Evolutionary conservation across 305 asterid species (phyloP).

Genomic region (Fraxinus sp.): DNA sequence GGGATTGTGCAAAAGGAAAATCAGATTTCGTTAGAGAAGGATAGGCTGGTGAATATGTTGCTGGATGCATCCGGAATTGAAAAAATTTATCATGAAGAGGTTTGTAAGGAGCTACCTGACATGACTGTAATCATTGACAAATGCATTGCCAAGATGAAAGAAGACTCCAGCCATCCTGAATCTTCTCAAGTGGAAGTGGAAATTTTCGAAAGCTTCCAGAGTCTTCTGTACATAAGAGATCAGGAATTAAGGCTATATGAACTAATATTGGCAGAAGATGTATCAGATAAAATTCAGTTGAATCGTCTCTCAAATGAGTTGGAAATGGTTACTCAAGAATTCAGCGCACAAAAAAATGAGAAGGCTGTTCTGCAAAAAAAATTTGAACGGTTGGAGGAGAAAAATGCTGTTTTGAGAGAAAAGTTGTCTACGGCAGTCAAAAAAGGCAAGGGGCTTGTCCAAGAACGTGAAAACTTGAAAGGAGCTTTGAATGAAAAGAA

Average conservation of each 20-base stretch:
- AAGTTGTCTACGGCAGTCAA: conserved; percentile 93
- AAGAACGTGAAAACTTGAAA: conserved; percentile 85
- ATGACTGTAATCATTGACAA: conserved; percentile 39
- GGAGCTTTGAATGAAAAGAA: conserved; percentile 63
- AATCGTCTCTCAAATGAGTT: conserved; percentile 51
- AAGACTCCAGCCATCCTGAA: conserved; percentile 40
- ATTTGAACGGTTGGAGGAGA: conserved; percentile 75
- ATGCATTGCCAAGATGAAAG: conserved; percentile 69
- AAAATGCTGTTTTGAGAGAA: conserved; percentile 70
- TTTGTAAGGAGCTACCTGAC: conserved; percentile 43
- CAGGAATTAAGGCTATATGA: conserved; percentile 60
- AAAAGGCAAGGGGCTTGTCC: conserved; percentile 95
- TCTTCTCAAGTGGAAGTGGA: conserved; percentile 44
- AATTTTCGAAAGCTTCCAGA: conserved; percentile 52
- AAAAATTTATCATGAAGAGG: conserved; percentile 35
- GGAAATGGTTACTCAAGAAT: conserved; percentile 47
- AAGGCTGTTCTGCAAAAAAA: conserved; percentile 57
- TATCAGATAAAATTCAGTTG: conserved; percentile 43
- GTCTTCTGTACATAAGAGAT: conserved; percentile 63
- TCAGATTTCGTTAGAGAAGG: conserved; percentile 48
- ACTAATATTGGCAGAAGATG: conserved; percentile 63
- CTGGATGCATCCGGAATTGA: conserved; percentile 71
- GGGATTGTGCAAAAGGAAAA: conserved; percentile 40
- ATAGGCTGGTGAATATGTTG: conserved; percentile 48
- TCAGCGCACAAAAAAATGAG: conserved; percentile 53